Evolutionary conservation across 345 rosid genomes (phyloP), one percentile per base, ranked within the genome.

Genomic region (Microcos paniculata): DNA sequence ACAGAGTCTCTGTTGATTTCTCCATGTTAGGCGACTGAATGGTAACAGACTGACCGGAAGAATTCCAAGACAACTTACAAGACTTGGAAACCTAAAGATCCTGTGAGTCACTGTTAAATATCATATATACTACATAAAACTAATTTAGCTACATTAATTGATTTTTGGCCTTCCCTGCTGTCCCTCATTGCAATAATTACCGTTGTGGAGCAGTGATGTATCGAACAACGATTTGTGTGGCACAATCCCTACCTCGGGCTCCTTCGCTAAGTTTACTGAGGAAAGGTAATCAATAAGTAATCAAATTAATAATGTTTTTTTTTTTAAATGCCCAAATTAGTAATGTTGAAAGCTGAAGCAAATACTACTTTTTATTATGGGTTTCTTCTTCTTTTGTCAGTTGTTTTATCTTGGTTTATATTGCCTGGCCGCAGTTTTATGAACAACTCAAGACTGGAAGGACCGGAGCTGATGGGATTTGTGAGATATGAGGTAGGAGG

Each of bases 391-490:
- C 19, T 49, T 51, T 6, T 30, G 8, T 3, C 13, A 10, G 3
- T 31, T 4, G 1, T 10, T 40, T 3, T 6, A 38, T 48, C 11
- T 70, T 56, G 2, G 21, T 23, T 24, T 4, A 1, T 48, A 46
- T 15, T 15, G 28, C 23, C 26, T 13, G 14, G 10, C 45, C 78
- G 78, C 85, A 91, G 97, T 69, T 90, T 85, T 52, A 51, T 53
- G 74, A 88, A 85, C 53, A 91, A 91, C 77, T 77, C 91, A 24
- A 84, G 87, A 78, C 82, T 88, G 42, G 84, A 88, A 86, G 97
- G 97, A 46, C 97, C 92, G 11, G 94, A 91, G 74, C 86, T 91
- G 58, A 82, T 90, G 90, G 97, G 97, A 16, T 88, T 86, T 74
- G 97, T 91, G 74, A 86, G 92, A 74, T 91, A 91, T 14, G 90